Conservation (phyloP, 805 yeast genomes). For the Candida tibetensis region DNA sequence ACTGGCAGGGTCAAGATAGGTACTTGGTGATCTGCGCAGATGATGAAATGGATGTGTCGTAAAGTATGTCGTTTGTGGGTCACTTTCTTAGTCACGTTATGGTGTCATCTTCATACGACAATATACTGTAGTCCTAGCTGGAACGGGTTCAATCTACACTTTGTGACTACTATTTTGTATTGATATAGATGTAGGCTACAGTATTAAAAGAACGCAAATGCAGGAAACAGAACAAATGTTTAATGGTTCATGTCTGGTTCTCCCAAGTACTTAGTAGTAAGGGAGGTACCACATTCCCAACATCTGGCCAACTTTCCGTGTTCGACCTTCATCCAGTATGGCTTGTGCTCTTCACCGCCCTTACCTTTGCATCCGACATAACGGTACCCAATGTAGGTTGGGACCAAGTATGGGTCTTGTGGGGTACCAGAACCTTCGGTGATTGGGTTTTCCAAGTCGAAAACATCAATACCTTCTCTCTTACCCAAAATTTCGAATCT, state of each 20-base stretch:
- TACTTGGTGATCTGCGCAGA: too few relatives aligned
- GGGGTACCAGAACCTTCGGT: slow-evolving; percentile 88
- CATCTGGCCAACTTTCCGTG: slow-evolving; percentile 85
- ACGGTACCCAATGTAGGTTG: slow-evolving; percentile 88
- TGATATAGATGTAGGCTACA: too few relatives aligned
- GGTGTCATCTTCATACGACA: too few relatives aligned
- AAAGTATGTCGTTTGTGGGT: too few relatives aligned
- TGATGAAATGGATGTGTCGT: too few relatives aligned
- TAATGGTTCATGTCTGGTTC: slow-evolving; percentile 61
- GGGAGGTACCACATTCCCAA: slow-evolving; percentile 98
- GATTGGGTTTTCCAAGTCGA: slow-evolving; percentile 85
- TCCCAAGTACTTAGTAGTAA: slow-evolving; percentile 85
- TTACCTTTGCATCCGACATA: slow-evolving; percentile 97
- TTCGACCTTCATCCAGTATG: slow-evolving; percentile 90
- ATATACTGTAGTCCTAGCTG: too few relatives aligned
- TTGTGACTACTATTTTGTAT: too few relatives aligned
- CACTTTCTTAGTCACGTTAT: too few relatives aligned
- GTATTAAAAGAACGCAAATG: too few relatives aligned
- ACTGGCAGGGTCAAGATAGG: too few relatives aligned
- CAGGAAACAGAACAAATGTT: too few relatives aligned
- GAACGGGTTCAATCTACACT: too few relatives aligned
- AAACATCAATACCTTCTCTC: slow-evolving; percentile 91
- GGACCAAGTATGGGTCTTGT: slow-evolving; percentile 83
- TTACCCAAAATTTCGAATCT: slow-evolving; percentile 93
- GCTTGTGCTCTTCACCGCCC: slow-evolving; percentile 80